phyloP scores from a whole-genome alignment of 805 yeast genomes.

The Suhomyces canberraensis region DNA sequence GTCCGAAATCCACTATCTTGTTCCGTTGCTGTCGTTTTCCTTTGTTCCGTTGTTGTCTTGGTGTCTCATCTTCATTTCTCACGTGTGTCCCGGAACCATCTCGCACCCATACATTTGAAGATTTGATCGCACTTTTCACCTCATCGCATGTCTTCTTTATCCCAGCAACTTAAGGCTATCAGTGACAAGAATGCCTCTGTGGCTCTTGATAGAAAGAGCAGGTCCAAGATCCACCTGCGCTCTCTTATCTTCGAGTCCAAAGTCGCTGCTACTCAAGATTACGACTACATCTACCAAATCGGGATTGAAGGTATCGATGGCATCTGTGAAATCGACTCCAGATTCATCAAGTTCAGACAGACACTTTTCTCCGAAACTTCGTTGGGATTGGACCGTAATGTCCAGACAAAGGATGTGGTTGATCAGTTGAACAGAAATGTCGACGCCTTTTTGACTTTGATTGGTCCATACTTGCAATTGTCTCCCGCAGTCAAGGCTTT shows the following conservation, averaged over 20 bases:
- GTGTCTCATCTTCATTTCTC: too few relatives aligned
- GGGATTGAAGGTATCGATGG: conserved; percentile 76
- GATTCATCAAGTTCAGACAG: conserved; percentile 65
- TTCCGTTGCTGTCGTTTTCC: too few relatives aligned
- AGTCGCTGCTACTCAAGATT: conserved; percentile 93
- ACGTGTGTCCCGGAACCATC: too few relatives aligned
- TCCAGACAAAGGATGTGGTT: conserved; percentile 74
- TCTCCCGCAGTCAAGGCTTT: conserved; percentile 76
- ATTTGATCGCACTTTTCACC: too few relatives aligned
- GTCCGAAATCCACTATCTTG: too few relatives aligned
- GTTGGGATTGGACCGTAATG: conserved; percentile 72
- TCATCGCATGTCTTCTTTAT: conserved; percentile 53
- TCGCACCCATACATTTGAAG: too few relatives aligned
- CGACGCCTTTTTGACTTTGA: conserved; percentile 65
- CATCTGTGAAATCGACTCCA: conserved; percentile 65
- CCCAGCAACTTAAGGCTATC: conserved; percentile 68
- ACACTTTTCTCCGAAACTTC: conserved; percentile 84
- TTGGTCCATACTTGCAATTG: conserved; percentile 73
- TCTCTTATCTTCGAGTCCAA: conserved; percentile 84
- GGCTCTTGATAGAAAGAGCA: conserved; percentile 78
- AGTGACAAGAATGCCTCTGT: conserved; percentile 59
- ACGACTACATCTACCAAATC: conserved; percentile 69
- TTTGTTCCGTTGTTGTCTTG: too few relatives aligned
- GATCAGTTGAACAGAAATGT: conserved; percentile 73
- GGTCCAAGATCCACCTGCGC: conserved; percentile 84